Evolutionary conservation across 768 basidiomycete genomes (phyloP).

Genomic region (Amanita jacksonii): DNA sequence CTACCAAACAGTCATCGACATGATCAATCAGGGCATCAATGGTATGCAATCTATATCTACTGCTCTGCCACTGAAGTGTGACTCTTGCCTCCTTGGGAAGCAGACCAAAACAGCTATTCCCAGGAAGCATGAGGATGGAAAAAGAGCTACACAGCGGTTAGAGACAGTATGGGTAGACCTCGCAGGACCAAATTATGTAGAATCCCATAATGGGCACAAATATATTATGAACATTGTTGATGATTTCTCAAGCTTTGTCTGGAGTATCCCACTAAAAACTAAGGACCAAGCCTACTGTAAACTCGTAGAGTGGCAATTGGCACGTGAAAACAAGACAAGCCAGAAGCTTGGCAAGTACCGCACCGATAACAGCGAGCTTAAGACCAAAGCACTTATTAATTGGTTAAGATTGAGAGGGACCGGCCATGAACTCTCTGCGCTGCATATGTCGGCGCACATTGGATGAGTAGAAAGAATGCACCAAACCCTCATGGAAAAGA

Average conservation of each 20-base stretch:
- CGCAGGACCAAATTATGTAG: slow-evolving; percentile 15
- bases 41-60: slow-evolving; percentile 7
- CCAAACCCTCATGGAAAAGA: slow-evolving; percentile 22
- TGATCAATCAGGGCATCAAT: slow-evolving; percentile 13
- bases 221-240: slow-evolving; percentile 28
- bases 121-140: slow-evolving; percentile 14
- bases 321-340: slow-evolving; percentile 15
- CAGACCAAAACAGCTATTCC: slow-evolving; percentile 26
- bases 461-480: slow-evolving; percentile 28
- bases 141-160: slow-evolving; percentile 17
- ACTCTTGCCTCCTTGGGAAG: slow-evolving; percentile 14
- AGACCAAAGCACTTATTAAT: slow-evolving; percentile 12
- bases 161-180: slow-evolving; percentile 25
- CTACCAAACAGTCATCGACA: slow-evolving; percentile 6
- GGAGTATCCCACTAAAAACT: slow-evolving; percentile 22
- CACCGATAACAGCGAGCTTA: slow-evolving; percentile 16
- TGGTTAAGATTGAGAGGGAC: slow-evolving; percentile 13
- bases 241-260: slow-evolving; percentile 20
- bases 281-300: slow-evolving; percentile 18
- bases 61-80: background rate
- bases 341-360: slow-evolving; percentile 14
- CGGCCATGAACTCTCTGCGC: slow-evolving; percentile 15
- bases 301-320: slow-evolving; percentile 20
- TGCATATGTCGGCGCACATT: slow-evolving; percentile 26
- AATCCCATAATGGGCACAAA: slow-evolving; percentile 15